Conservation (phyloP, 768 basidiomycete genomes). For the Candolleomyces eurysporus region DNA sequence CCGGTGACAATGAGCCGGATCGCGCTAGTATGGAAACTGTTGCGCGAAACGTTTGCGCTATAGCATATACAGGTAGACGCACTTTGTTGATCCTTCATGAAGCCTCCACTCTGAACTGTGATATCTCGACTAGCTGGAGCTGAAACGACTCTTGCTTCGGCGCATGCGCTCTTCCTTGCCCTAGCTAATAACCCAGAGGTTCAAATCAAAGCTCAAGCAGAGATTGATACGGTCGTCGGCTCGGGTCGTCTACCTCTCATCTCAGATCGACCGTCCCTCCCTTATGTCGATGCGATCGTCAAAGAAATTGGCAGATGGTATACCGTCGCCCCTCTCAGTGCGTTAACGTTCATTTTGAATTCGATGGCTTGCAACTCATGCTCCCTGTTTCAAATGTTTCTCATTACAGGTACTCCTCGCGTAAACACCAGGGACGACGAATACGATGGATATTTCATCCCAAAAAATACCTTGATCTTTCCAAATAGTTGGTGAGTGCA, state of each 20-base stretch:
- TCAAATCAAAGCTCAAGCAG: conserved; percentile 15
- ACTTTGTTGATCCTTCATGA: not conserved
- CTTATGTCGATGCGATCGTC: not conserved
- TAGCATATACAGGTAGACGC: conserved; percentile 4
- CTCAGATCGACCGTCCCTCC: not conserved
- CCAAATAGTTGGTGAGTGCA: conserved; percentile 19
- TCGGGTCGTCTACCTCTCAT: not conserved
- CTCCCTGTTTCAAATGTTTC: not conserved
- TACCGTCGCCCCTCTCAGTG: conserved; percentile 1
- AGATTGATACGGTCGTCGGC: conserved; percentile 9
- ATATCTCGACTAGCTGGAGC: not conserved
- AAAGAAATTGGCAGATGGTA: not conserved
- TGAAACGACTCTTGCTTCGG: not conserved
- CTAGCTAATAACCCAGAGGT: conserved; percentile 13
- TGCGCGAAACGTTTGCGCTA: not conserved
- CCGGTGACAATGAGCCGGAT: not conserved
- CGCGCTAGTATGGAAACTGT: not conserved
- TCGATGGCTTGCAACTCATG: not conserved
- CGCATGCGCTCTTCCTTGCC: conserved; percentile 9
- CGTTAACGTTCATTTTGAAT: not conserved
- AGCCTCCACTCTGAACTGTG: not conserved
- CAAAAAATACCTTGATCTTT: conserved; percentile 26
- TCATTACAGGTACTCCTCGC: conserved; percentile 13
- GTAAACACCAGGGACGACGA: conserved; percentile 25
- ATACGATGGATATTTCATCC: conserved; percentile 34